Evolutionary conservation across 2,329 filamentous ascomycete species (phyloP), one percentile per base, ranked within the genome.

Genomic region (Microdochium nivale): DNA sequence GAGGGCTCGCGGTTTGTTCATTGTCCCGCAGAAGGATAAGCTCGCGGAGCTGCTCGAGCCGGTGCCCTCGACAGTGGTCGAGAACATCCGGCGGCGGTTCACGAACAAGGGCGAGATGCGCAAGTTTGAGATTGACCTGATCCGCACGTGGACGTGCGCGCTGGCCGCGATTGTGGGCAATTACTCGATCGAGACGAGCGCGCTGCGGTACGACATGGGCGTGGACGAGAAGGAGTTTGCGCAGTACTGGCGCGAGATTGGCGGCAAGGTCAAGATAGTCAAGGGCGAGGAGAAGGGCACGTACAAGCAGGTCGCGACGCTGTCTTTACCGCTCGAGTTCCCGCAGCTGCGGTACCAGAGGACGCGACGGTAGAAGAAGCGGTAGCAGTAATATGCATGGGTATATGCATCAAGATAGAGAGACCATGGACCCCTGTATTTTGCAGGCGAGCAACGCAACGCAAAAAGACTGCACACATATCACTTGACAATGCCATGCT

Each of bases 311-410:
- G 71, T 91, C 49, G 90, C 87, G 13, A 83, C 83, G 59, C 71
- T 97, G 60, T 81, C 78, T 59, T 67, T 96, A 55, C 94, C 94
- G 2, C 72, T 96, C 47, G 78, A 84, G 53, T 96, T 96, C 65
- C 94, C 92, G 1, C 90, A 86, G 71, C 61, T 70, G 56, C 61
- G 65, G 54, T 63, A 63, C 50, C 62, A 62, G 49, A 59, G 62
- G 32, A 57, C 56, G 43, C 54, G 58, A 32, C 58, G 53, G 50
- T 47, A 47, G 25, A n/a, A n/a, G n/a, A n/a, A n/a, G n/a, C n/a
- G n/a, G n/a, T n/a, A n/a, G n/a, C n/a, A n/a, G n/a, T n/a, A n/a
- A n/a, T n/a, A n/a, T 40, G n/a, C 8, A 19, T 19, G 21, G 40
- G 3, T 23, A 23, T 30, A 11, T 30, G 27, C 27, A 30, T 30